A percentile compares a stretch with the other conserved stretches of the same genome.
These are phyloP conservation scores for Scutellaria barbata DNA, from an alignment of 257 asterid genomes.

Conservation along the genomic window DNA sequence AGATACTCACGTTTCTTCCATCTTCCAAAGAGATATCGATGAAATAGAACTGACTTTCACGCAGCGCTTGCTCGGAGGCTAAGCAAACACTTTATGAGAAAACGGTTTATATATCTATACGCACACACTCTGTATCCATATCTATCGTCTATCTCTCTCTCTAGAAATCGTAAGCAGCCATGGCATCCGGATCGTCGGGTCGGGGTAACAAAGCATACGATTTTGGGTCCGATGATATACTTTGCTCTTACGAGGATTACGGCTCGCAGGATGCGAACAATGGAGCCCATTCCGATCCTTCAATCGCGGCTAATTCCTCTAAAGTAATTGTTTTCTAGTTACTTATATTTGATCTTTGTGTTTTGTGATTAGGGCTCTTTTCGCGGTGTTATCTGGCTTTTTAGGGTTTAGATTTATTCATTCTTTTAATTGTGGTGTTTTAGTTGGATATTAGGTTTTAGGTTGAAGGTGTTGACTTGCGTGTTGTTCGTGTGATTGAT, in stretches of 20 bases:
- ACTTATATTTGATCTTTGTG: neutral
- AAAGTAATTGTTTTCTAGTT: slow-evolving; percentile 38
- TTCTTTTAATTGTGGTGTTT: neutral
- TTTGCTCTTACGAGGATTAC: slow-evolving; percentile 79
- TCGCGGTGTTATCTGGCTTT: neutral
- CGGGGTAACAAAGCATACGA: slow-evolving; percentile 72
- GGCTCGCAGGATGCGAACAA: slow-evolving; percentile 61
- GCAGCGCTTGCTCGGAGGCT: slow-evolving; percentile 15
- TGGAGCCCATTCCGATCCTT: slow-evolving; percentile 69
- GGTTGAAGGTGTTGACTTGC: slow-evolving; percentile 31
- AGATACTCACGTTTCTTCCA: neutral
- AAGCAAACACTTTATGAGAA: slow-evolving; percentile 11
- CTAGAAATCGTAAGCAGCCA: slow-evolving; percentile 33
- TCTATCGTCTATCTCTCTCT: neutral
- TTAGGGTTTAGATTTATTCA: slow-evolving; percentile 25
- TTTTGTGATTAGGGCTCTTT: neutral
- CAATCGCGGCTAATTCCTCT: slow-evolving; percentile 42
- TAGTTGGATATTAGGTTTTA: neutral
- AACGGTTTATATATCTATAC: neutral
- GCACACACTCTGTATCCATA: neutral
- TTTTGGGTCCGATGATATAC: slow-evolving; percentile 82
- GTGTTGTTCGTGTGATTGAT: slow-evolving; percentile 25
- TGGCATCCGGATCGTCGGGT: slow-evolving; percentile 87
- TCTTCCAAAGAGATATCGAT: neutral
- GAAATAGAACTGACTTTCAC: neutral